phyloP scores from a whole-genome alignment of 2,329 filamentous ascomycete species.

The Neonectria neomacrospora region DNA sequence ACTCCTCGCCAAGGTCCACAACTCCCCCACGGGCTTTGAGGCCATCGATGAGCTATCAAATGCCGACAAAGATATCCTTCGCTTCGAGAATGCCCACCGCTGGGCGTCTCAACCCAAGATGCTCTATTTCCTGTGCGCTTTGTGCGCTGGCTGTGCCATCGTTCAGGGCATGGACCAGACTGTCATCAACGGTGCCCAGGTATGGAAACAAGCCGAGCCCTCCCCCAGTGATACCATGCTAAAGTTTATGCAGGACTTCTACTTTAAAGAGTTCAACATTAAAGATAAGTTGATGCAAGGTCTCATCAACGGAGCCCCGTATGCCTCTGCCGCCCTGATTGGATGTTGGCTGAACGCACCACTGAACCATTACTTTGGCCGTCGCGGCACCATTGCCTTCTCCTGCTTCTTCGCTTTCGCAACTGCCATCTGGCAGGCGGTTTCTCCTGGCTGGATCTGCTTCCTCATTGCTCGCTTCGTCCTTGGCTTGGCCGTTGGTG shows the following conservation, averaged over 20 bases:
- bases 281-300: constrained; percentile 52
- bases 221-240: not conserved
- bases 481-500: constrained; percentile 75
- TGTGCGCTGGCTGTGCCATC: constrained; percentile 63
- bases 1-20: constrained; percentile 47
- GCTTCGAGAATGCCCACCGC: constrained; percentile 64
- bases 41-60: constrained; percentile 44
- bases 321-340: constrained; percentile 60
- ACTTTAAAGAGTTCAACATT: constrained; percentile 49
- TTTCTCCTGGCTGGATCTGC: constrained; percentile 61
- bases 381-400: constrained; percentile 72
- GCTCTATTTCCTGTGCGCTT: constrained; percentile 57
- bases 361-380: constrained; percentile 69
- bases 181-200: constrained; percentile 65
- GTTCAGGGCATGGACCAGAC: constrained; percentile 73
- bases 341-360: constrained; percentile 53
- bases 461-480: constrained; percentile 73
- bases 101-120: constrained; percentile 61
- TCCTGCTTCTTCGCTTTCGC: constrained; percentile 64
- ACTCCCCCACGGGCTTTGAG: constrained; percentile 43
- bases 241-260: constrained; percentile 47
- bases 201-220: constrained; percentile 9
- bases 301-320: constrained; percentile 65
- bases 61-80: constrained; percentile 49
- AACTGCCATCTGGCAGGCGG: constrained; percentile 59